Evolutionary conservation across 805 yeast genomes (phyloP).

Genomic region (Suhomyces sp.): DNA sequence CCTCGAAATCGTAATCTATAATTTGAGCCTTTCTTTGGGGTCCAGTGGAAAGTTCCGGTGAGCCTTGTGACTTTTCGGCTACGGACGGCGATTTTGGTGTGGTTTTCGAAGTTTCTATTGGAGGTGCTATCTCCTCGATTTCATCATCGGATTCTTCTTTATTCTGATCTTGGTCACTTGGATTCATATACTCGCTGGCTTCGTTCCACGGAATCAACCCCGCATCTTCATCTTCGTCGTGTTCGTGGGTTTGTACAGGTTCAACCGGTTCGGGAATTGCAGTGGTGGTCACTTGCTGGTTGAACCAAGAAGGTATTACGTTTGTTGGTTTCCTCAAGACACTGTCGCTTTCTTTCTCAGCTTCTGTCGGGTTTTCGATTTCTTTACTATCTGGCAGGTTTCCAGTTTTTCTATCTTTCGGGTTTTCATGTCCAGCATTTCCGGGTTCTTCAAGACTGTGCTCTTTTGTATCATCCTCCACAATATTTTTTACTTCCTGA

Average conservation of each 20-base stretch:
- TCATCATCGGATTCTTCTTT: slow-evolving; percentile 6
- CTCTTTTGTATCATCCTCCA: neutral
- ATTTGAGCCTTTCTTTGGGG: slow-evolving; percentile 16
- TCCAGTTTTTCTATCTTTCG: neutral
- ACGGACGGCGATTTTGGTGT: neutral
- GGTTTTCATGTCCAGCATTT: neutral
- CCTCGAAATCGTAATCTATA: slow-evolving; percentile 67
- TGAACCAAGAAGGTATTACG: slow-evolving; percentile 28
- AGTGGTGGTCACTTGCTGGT: slow-evolving; percentile 4
- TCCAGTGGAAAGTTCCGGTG: neutral
- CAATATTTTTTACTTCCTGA: neutral
- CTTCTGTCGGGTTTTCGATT: neutral
- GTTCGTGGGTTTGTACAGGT: neutral
- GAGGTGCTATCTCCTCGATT: slow-evolving; percentile 6
- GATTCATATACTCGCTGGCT: slow-evolving; percentile 29
- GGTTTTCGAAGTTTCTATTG: neutral
- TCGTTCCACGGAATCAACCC: slow-evolving; percentile 48
- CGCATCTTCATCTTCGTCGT: slow-evolving; percentile 2
- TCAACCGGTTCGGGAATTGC: neutral
- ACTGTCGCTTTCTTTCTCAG: neutral
- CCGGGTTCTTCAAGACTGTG: neutral
- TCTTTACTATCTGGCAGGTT: no score
- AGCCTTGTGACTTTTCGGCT: neutral
- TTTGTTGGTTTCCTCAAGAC: neutral
- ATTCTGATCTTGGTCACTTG: slow-evolving; percentile 10